Base-by-base conservation (phyloP, 164 flowering plant species). In the Chloranthus sessilifolius region DNA sequence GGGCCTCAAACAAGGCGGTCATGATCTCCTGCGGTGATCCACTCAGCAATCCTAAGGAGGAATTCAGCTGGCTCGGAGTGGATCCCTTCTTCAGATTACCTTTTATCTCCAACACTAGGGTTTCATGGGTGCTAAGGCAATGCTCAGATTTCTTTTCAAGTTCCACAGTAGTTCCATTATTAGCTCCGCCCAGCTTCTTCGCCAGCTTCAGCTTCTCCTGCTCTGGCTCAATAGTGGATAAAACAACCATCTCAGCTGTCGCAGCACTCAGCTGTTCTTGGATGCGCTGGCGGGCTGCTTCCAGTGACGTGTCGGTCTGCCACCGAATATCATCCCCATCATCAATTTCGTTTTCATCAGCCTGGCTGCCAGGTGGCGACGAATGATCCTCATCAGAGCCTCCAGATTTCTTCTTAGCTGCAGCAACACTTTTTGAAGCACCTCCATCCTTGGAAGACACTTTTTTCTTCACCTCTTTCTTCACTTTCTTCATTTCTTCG, bases 221-320 rank as follows among this genome's bases (percentile, higher is more conserved):
- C 10, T 48, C 60, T 7, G 17, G 29, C 52, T 78, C 85, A 2
- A 49, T 39, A 4, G 92, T 68, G 11, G 77, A 42, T 0, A 84
- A 76, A 76, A 84, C 79, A 7, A 81, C 88, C 92, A 81, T 81
- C 23, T 74, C 83, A 35, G 87, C 83, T 3, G 95, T 85, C 0
- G 41, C 89, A 35, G 85, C 67, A 70, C 78, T 85, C 49, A 85
- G 58, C 65, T 85, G 95, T 57, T 85, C 87, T 17, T 80, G 82
- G 25, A 85, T 82, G 7, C 83, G 77, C 30, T 66, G 74, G 0
- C 61, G 69, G 31, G 87, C 95, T 9, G 95, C 95, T 61, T 69
- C 84, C 3, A 55, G 25, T 4, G 95, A 85, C 0, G 95, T 82
- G 59, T 82, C 95, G 21, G 95, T 80, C 58, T 73, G 89, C 95